A percentile compares a stretch with the other conserved stretches of the same genome.
Evolutionary conservation across 257 asterid species (phyloP).

Genomic region (Solanum chmielewskii): DNA sequence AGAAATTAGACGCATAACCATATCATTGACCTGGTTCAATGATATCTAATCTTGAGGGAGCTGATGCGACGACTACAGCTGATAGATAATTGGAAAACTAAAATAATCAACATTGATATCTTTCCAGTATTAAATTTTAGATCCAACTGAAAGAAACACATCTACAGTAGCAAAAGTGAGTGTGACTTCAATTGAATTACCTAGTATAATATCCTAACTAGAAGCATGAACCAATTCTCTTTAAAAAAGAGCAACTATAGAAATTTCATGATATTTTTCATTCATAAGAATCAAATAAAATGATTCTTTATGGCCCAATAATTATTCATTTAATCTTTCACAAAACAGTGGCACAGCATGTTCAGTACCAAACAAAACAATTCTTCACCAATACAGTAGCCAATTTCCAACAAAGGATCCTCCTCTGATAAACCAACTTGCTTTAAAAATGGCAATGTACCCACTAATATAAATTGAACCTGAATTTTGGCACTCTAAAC

Average conservation of each 20-base stretch:
- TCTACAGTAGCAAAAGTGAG: not conserved
- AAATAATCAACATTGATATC: not conserved
- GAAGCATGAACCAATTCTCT: not conserved
- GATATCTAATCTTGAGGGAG: not conserved
- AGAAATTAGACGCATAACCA: not conserved
- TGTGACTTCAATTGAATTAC: not conserved
- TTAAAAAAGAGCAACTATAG: not conserved
- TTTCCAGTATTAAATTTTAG: not conserved
- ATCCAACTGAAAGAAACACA: not conserved
- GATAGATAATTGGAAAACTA: not conserved
- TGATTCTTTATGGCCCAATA: not conserved
- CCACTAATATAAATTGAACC: not conserved
- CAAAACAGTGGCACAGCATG: not conserved
- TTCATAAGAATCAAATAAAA: no score
- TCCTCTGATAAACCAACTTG: not conserved
- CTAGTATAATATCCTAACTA: not conserved
- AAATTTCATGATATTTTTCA: not conserved
- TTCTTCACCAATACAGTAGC: not conserved
- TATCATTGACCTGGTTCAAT: not conserved
- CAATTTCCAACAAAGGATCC: not conserved
- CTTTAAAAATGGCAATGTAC: not conserved
- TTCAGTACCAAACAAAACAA: not conserved
- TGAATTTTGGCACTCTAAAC: not conserved
- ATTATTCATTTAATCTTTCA: not conserved
- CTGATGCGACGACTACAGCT: not conserved